These are phyloP conservation scores for Dunaliella sp. DNA, from an alignment of 139 green algal species.

Conservation along the genomic window DNA sequence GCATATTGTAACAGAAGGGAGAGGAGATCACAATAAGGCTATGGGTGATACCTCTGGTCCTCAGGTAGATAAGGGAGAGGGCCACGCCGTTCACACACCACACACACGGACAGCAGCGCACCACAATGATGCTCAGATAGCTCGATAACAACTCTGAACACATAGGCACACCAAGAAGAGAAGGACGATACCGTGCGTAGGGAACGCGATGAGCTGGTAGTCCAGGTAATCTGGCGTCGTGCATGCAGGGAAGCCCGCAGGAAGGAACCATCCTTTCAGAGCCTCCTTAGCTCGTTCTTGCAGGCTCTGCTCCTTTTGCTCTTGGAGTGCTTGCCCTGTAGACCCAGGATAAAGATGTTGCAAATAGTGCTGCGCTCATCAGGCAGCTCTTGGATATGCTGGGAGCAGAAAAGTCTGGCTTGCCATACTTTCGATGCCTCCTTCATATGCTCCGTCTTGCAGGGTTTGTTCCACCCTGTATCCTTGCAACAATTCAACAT, in stretches of 20 bases:
- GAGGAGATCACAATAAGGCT: too few relatives aligned
- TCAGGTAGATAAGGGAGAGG: too few relatives aligned
- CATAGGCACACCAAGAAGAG: too few relatives aligned
- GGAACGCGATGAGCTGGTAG: slow-evolving; percentile 72
- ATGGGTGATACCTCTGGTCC: too few relatives aligned
- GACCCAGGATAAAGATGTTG: neutral
- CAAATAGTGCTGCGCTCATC: neutral
- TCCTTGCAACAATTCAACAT: too few relatives aligned
- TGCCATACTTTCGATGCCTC: neutral
- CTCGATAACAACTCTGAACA: too few relatives aligned
- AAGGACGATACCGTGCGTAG: slow-evolving; percentile 55
- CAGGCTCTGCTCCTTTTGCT: neutral
- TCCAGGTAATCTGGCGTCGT: slow-evolving; percentile 72
- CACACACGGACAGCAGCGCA: too few relatives aligned
- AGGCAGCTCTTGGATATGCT: neutral
- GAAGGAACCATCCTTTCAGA: slow-evolving; percentile 56
- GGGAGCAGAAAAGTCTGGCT: too few relatives aligned
- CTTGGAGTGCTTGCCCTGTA: neutral
- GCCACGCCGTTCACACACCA: too few relatives aligned
- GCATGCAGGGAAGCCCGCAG: slow-evolving; percentile 63
- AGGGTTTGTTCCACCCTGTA: neutral
- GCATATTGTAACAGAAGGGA: too few relatives aligned
- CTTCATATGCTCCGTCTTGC: neutral
- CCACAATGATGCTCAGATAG: too few relatives aligned
- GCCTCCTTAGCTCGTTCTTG: neutral